Evolutionary conservation across 2,329 filamentous ascomycete species (phyloP), one percentile per base, ranked within the genome.

Genomic region (Pseudohalonectria lignicola): DNA sequence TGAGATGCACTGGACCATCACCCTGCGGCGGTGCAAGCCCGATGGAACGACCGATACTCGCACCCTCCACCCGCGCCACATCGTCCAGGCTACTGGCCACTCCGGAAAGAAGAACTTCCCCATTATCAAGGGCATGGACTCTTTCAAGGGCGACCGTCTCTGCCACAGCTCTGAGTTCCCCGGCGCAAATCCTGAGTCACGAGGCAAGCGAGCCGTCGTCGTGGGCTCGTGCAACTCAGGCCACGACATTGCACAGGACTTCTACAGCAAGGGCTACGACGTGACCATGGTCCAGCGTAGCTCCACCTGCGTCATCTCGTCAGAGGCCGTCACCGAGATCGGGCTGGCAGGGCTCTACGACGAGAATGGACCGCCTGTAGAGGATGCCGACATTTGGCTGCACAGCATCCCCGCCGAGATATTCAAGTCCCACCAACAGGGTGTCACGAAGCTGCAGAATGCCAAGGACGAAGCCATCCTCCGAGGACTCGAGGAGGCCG

Each of bases 71-170:
- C 79, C 79, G 0, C 68, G 63, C 5, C 79, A 84, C 43, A 54
- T 85, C 21, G 67, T 85, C 32, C 76, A 81, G 48, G 74, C 76
- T 2, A 85, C 79, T 0, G 79, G 79, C 0, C 78, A 81, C 47
- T 76, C 76, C 0, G 80, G 80, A 2, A 76, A 82, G 55, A 79
- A 75, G 51, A 70, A 74, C 40, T 54, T 74, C 34, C 79, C 80
- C 0, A 45, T 50, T 1, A 67, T 84, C 44, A 68, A 70, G 18
- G 77, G 76, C 1, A 57, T 67, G 43, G 61, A 63, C 13, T 51
- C 42, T 3, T 81, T 77, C 55, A 53, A 64, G 36, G 74, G 74
- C 2, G 61, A 62, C 25, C 53, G 64, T 2, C 53, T 77, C 37
- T 74, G 71, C 51, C 74, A 80, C 43, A 66, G 67, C 36, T 67